Base-by-base conservation (phyloP, 768 basidiomycete genomes). In the Amanita polypyramis region DNA sequence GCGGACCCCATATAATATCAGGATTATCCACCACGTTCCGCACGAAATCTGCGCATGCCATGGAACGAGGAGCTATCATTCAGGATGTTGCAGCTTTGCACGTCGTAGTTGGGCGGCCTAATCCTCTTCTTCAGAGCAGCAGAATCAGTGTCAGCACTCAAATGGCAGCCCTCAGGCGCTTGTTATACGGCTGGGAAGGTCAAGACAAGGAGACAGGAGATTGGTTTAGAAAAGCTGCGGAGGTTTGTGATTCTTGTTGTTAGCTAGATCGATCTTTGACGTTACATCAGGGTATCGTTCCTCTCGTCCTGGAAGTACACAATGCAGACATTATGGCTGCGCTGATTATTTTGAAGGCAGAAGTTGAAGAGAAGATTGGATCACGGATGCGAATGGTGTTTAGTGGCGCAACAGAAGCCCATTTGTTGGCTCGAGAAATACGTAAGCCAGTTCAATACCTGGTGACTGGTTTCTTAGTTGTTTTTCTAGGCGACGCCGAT, bases 321-420 rank as follows among this genome's bases (percentile, higher is more conserved):
- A 82, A 70, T 56, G 80, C 80, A 11, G 85, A 91, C 56, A 73
- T 80, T 21, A 88, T 90, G 73, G 79, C 82, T 2, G 73, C 75
- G 1, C 63, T 91, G 29, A 61, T 90, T 39, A 68, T 74, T 17
- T 65, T 91, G 55, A 89, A 88, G 62, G 64, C 67, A 11, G 80
- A 89, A 52, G 71, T 84, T 20, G 82, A 84, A 49, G 67, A 71
- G 44, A 69, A 64, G 30, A 71, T 76, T 37, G 77, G 78, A 8
- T 72, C 75, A 30, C 68, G 66, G 9, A 76, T 87, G 65, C 69
- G 73, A 45, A 72, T 82, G 70, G 75, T 78, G 19, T 79, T 84
- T 55, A 66, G 70, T 39, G 78, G 80, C 30, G 85, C 76, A 1
- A 62, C 70, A 0, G 83, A 85, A 61, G 74, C 77, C 1, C 78